These are phyloP conservation scores for Alternaria solani DNA, from an alignment of 2,329 filamentous ascomycete genomes.

Conservation along the genomic window DNA sequence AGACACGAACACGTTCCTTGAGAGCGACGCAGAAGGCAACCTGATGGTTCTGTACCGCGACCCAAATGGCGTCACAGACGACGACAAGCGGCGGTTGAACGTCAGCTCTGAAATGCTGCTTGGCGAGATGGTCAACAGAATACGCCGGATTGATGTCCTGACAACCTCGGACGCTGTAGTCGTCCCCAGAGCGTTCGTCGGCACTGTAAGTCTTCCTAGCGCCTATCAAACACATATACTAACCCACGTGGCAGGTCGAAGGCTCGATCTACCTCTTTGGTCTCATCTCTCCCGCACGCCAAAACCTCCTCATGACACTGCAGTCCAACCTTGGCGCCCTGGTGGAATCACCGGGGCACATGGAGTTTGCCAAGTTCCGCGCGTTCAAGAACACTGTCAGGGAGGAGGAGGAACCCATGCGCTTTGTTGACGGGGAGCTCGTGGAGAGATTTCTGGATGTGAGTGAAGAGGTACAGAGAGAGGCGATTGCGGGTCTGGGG, in stretches of 20 bases:
- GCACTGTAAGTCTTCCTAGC: constrained; percentile 70
- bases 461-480: constrained; percentile 64
- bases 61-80: constrained; percentile 72
- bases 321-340: constrained; percentile 74
- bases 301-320: constrained; percentile 83
- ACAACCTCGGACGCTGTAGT: constrained; percentile 72
- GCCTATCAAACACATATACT: constrained; percentile 5
- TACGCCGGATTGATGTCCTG: constrained; percentile 75
- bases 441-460: constrained; percentile 84
- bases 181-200: constrained; percentile 84
- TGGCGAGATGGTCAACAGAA: constrained; percentile 92
- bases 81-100: constrained; percentile 75
- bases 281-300: constrained; percentile 73
- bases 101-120: constrained; percentile 83
- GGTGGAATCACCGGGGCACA: constrained; percentile 73
- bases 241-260: constrained; percentile 69
- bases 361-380: constrained; percentile 82
- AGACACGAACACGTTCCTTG: constrained; percentile 77
- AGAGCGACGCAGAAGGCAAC: constrained; percentile 88
- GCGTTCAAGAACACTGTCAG: constrained; percentile 78
- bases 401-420: constrained; percentile 76
- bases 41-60: constrained; percentile 82
- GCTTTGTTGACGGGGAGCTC: constrained; percentile 92
- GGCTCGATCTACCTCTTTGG: constrained; percentile 92
- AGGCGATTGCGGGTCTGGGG: constrained; percentile 62